Evolutionary conservation across 306 rosid genomes (phyloP).

Genomic region (Pachyrhizus erosus): DNA sequence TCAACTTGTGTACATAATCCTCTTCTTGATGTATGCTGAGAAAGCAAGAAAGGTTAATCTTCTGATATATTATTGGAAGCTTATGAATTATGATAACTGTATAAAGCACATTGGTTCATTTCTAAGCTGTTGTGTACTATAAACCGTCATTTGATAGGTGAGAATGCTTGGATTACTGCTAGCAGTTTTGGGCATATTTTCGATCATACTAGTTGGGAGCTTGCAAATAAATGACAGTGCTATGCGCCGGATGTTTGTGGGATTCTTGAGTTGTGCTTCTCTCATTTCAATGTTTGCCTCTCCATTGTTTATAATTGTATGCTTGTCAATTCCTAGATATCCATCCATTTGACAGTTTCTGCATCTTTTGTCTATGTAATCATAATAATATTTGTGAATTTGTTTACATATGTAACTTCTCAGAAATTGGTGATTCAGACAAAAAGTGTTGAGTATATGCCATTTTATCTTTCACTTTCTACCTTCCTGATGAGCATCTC

Average conservation of each 20-base stretch:
- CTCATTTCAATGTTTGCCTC: constrained; percentile 93
- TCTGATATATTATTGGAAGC: background rate
- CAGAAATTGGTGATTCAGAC: constrained; percentile 92
- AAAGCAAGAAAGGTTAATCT: constrained; percentile 63
- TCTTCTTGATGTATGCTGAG: constrained; percentile 73
- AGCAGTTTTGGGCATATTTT: constrained; percentile 61
- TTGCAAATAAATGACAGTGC: constrained; percentile 60
- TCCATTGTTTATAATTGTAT: constrained; percentile 90
- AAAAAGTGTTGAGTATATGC: constrained; percentile 90
- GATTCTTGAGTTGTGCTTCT: constrained; percentile 74
- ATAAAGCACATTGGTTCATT: constrained; percentile 15
- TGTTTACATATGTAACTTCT: constrained; percentile 20
- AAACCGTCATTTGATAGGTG: constrained; percentile 55
- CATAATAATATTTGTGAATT: background rate
- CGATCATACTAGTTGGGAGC: constrained; percentile 65
- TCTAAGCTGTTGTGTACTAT: constrained; percentile 34
- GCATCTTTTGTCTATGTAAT: too few relatives aligned
- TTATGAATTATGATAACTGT: background rate
- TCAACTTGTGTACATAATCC: constrained; percentile 70
- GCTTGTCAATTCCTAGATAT: constrained; percentile 38
- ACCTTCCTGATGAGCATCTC: constrained; percentile 85
- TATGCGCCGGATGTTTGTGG: constrained; percentile 62
- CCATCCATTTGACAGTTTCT: background rate
- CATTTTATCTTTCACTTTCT: constrained; percentile 89
- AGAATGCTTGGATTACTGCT: constrained; percentile 65